Percentiles rank a stretch among this genome's conserved stretches.
These are phyloP conservation scores for Cyclocybe aegerita DNA, from an alignment of 768 basidiomycete species.

Conservation along the genomic window DNA sequence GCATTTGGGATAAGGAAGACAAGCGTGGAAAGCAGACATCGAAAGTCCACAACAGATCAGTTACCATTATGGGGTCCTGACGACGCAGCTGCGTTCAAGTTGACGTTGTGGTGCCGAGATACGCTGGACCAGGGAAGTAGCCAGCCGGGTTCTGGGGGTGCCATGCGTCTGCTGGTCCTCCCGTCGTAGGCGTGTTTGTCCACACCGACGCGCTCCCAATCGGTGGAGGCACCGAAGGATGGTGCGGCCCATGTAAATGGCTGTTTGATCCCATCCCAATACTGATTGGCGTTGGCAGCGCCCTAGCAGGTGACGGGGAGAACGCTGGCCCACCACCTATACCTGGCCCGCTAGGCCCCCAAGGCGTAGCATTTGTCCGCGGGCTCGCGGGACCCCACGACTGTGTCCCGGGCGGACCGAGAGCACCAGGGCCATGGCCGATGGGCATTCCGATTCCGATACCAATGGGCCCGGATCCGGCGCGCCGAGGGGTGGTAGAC, in stretches of 20 bases:
- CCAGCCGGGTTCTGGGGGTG: slow-evolving; percentile 36
- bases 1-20: too few relatives aligned
- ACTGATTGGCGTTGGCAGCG: slow-evolving; percentile 7
- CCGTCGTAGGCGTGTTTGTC: slow-evolving; percentile 31
- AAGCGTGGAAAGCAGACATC: not conserved
- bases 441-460: slow-evolving; percentile 23
- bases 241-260: slow-evolving; percentile 15
- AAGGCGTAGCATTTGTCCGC: slow-evolving; percentile 45
- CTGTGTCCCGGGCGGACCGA: slow-evolving; percentile 30
- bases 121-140: slow-evolving; percentile 45
- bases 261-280: slow-evolving; percentile 12
- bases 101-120: slow-evolving; percentile 23
- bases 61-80: slow-evolving; percentile 39
- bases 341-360: slow-evolving; percentile 40
- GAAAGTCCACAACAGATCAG: slow-evolving; percentile 4
- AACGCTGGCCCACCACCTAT: slow-evolving; percentile 26
- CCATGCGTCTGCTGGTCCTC: slow-evolving; percentile 43
- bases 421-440: slow-evolving; percentile 17
- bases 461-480: slow-evolving; percentile 15
- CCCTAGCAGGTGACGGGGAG: slow-evolving; percentile 20
- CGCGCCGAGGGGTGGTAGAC: slow-evolving; percentile 42
- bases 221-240: slow-evolving; percentile 17
- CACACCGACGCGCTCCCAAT: slow-evolving; percentile 35
- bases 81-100: slow-evolving; percentile 50
- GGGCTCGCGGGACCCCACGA: slow-evolving; percentile 52